Evolutionary conservation across 1,284 basidiomycete genomes (phyloP), one percentile per base, ranked within the genome.

Genomic region (Irpex rosettiformis): DNA sequence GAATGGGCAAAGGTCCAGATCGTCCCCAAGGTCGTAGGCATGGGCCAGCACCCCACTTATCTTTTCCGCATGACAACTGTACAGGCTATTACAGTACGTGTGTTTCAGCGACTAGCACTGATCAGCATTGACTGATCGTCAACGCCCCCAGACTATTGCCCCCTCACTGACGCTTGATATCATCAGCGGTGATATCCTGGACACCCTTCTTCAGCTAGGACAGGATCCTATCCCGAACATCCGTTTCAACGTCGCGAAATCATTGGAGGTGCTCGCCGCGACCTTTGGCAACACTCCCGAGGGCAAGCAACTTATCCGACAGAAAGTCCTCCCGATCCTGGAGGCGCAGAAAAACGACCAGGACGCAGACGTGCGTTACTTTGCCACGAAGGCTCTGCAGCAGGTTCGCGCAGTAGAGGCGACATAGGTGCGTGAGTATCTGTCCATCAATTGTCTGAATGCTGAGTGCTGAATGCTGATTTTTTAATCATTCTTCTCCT

Each of bases 31-130:
- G 94, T 99, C 40, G 88, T 99, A 70, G 92, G 91, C 61, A 99
- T 99, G 97, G 96, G 94, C 13, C 86, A 89, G 62, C 96, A 98
- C 77, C 93, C 94, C 22, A 99, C 98, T 74, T 99, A 99, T 75
- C 82, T 99, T 37, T 98, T 95, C 77, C 85, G 97, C 68, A 98
- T 99, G 95, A 99, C 97, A 6, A 99, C 97, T 25, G 94, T 99
- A 57, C 96, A 99, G 75, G 96, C 97, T 54, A 97, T 99, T 70
- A 96, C 94, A 65, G 96, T 96, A 70, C 66, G 88, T 16, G 48
- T 28, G 24, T 24, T 51, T 16, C 49, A 55, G 29, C 56, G 45
- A 55, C 59, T 21, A 28, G 29, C 60, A 58, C 51, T 21, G 58
- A 33, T 54, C 29, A 52, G 16, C 30, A 6, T 13, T 62, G 56